phyloP scores from a whole-genome alignment of 2,329 filamentous ascomycete genomes.

The Chaetomium sp. region DNA sequence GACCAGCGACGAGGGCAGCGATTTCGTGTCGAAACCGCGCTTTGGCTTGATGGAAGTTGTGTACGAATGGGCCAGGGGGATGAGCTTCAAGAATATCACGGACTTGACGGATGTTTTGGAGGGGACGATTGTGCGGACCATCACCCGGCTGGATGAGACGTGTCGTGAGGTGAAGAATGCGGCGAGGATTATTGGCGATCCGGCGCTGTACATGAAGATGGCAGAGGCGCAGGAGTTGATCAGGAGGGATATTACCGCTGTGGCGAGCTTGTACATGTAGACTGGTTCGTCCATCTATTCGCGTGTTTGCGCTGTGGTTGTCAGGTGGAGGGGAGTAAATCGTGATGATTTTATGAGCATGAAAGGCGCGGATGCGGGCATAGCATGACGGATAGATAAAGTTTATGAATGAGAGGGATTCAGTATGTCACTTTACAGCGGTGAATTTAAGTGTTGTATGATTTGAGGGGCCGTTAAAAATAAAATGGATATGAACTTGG shows the following conservation, averaged over 20 bases:
- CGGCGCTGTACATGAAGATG: conserved; percentile 92
- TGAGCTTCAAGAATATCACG: conserved; percentile 98
- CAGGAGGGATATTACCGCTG: conserved; percentile 88
- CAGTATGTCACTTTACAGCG: too few relatives aligned
- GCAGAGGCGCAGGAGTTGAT: conserved; percentile 95
- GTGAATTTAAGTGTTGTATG: too few relatives aligned
- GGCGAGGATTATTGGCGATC: conserved; percentile 89
- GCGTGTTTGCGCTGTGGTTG: neutral
- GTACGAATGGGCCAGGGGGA: conserved; percentile 95
- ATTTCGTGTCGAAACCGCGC: conserved; percentile 78
- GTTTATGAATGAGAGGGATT: too few relatives aligned
- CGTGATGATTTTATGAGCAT: neutral
- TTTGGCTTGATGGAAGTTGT: conserved; percentile 97
- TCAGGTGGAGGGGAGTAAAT: neutral
- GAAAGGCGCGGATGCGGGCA: too few relatives aligned
- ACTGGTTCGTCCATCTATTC: too few relatives aligned
- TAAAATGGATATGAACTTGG: too few relatives aligned
- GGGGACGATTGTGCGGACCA: conserved; percentile 92
- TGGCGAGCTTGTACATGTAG: conserved; percentile 81
- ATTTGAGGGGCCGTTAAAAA: too few relatives aligned
- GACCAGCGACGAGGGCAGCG: conserved; percentile 81
- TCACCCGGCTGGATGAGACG: conserved; percentile 89
- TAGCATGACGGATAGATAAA: too few relatives aligned
- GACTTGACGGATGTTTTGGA: conserved; percentile 93
- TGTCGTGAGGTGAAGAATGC: conserved; percentile 97